Conservation (phyloP, 305 asterid species). For the Rubia tinctorum region DNA sequence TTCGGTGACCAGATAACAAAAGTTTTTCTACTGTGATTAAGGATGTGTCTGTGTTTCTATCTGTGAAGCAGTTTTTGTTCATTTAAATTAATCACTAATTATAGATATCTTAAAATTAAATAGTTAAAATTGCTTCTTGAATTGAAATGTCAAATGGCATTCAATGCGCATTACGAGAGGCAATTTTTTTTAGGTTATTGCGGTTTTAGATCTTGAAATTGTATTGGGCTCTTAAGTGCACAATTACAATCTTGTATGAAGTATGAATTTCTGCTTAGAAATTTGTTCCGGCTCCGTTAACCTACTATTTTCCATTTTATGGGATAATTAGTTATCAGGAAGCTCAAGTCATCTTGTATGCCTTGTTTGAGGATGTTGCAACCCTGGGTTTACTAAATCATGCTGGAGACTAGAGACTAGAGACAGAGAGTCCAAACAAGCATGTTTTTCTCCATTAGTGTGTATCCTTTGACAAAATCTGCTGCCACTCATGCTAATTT, state of each 20-base stretch:
- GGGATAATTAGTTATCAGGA: background rate
- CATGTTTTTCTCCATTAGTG: conserved; percentile 1
- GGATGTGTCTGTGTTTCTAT: too few relatives aligned
- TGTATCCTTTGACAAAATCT: background rate
- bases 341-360: background rate
- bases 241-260: too few relatives aligned
- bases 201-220: background rate
- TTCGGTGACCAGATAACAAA: background rate
- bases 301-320: background rate
- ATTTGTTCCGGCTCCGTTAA: background rate
- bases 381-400: background rate
- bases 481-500: background rate
- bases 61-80: too few relatives aligned
- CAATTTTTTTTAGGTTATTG: too few relatives aligned
- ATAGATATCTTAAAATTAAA: too few relatives aligned
- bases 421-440: background rate
- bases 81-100: too few relatives aligned
- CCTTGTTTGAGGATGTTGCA: background rate
- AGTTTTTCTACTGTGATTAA: too few relatives aligned
- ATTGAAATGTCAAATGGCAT: too few relatives aligned
- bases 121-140: too few relatives aligned
- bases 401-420: background rate
- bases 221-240: too few relatives aligned
- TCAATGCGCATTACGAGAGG: background rate
- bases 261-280: background rate